Evolutionary conservation across 2,329 filamentous ascomycete species (phyloP), one percentile per base, ranked within the genome.

Genomic region (Dactylonectria estremocensis): DNA sequence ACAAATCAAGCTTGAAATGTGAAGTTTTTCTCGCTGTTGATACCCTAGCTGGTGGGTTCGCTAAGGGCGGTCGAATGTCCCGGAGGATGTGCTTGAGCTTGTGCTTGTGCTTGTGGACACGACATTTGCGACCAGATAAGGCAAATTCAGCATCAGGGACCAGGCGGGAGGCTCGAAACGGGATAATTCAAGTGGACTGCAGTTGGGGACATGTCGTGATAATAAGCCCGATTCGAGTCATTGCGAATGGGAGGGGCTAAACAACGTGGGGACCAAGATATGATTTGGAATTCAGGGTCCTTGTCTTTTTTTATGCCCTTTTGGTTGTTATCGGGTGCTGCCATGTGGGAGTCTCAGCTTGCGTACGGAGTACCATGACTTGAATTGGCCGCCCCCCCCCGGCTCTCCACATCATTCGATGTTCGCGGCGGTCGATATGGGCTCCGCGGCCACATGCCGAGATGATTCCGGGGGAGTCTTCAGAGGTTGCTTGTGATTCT

Each of bases 221-320:
- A 35, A 48, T 35, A 18, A 52, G 31, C 49, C 18, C 20, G 35
- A 48, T 31, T 63, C 24, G 60, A 63, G 54, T 33, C 33, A 46
- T 43, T 35, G 8, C 33, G 11, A 10, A 45, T 45, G 20, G 24
- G 53, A 63, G 37, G 54, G n/a, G 52, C 57, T 22, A 57, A 60
- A 46, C 35, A 57, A 45, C 63, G 57, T 57, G 63, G 57, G 28
- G 46, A 66, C 61, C 35, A 35, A 7, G 5, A 10, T 24, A 24
- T 11, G 28, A 61, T 61, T 66, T 66, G 46, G 63, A 66, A 61
- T 66, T 37, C 56, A 57, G 52, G 31, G 43, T 18, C 56, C 33
- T 28, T 4, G 7, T 28, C 4, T 54, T 53, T 48, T 61, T 50
- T 52, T 31, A 4, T 49, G 54, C 5, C 7, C n/a, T n/a, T 64